Percentiles rank a stretch among this genome's conserved stretches.
Evolutionary conservation across 2,329 filamentous ascomycete genomes (phyloP).

Genomic region (Cladosporium sp.): DNA sequence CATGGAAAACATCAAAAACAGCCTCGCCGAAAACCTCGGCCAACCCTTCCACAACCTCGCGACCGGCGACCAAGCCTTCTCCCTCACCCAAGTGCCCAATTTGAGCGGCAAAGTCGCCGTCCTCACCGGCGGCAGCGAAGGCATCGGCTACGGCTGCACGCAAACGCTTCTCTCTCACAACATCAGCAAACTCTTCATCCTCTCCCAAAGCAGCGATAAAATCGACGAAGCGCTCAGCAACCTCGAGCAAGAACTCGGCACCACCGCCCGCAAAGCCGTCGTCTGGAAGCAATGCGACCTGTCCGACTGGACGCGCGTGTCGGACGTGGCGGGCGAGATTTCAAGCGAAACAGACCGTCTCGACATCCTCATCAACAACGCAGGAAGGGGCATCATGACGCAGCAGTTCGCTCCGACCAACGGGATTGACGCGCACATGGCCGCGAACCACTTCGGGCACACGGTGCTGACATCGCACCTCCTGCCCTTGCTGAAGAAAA

Average conservation of each 20-base stretch:
- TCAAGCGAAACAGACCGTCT: conserved; percentile 41
- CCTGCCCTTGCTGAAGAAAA: conserved; percentile 60
- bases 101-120: conserved; percentile 23
- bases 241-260: conserved; percentile 53
- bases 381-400: conserved; percentile 63
- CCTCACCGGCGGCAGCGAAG: conserved; percentile 39
- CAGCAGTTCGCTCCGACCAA: conserved; percentile 51
- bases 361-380: conserved; percentile 62
- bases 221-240: conserved; percentile 49
- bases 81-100: conserved; percentile 19
- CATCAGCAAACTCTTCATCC: conserved; percentile 58
- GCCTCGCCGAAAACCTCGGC: conserved; percentile 12
- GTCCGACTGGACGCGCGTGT: conserved; percentile 49
- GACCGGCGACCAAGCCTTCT: conserved; percentile 6
- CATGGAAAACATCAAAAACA: conserved; percentile 11
- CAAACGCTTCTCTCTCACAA: conserved; percentile 59
- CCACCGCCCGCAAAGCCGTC: conserved; percentile 48
- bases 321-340: conserved; percentile 44
- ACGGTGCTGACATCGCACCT: conserved; percentile 60
- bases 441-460: conserved; percentile 63
- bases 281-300: conserved; percentile 58
- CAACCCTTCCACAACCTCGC: conserved; percentile 11
- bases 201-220: conserved; percentile 52
- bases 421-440: conserved; percentile 64
- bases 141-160: conserved; percentile 60